phyloP scores from a whole-genome alignment of 192 early-diverging fungal genomes.

The Thamnidium elegans region DNA sequence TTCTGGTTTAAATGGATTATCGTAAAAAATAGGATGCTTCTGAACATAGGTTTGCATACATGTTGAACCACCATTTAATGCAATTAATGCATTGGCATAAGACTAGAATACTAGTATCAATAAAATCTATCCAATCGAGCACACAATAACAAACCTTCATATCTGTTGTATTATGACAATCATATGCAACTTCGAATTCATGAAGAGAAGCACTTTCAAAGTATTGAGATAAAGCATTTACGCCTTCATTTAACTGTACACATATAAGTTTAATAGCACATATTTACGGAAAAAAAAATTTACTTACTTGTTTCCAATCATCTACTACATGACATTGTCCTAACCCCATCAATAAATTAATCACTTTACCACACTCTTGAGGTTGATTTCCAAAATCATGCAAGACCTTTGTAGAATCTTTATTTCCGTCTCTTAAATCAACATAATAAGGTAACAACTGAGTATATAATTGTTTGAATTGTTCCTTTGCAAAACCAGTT shows the following conservation, averaged over 20 bases:
- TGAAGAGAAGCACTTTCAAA: constrained; percentile 73
- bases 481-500: constrained; percentile 52
- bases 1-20: constrained; percentile 57
- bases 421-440: constrained; percentile 61
- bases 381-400: constrained; percentile 64
- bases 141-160: constrained; percentile 57
- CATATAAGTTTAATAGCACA: background rate
- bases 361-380: constrained; percentile 56
- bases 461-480: constrained; percentile 60
- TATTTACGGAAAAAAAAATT: too few relatives aligned
- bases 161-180: constrained; percentile 55
- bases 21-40: constrained; percentile 85
- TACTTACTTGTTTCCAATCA: constrained; percentile 59
- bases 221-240: constrained; percentile 72
- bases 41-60: constrained; percentile 78
- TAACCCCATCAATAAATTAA: constrained; percentile 54
- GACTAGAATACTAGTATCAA: constrained; percentile 22
- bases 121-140: too few relatives aligned
- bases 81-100: constrained; percentile 60
- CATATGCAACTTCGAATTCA: constrained; percentile 78
- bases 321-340: constrained; percentile 47
- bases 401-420: constrained; percentile 64
- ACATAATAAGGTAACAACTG: constrained; percentile 67
- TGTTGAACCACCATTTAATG: constrained; percentile 70
- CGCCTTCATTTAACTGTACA: constrained; percentile 47